These are phyloP conservation scores for Psilocybe mexicana DNA, from an alignment of 1,284 basidiomycete genomes.

Conservation along the genomic window DNA sequence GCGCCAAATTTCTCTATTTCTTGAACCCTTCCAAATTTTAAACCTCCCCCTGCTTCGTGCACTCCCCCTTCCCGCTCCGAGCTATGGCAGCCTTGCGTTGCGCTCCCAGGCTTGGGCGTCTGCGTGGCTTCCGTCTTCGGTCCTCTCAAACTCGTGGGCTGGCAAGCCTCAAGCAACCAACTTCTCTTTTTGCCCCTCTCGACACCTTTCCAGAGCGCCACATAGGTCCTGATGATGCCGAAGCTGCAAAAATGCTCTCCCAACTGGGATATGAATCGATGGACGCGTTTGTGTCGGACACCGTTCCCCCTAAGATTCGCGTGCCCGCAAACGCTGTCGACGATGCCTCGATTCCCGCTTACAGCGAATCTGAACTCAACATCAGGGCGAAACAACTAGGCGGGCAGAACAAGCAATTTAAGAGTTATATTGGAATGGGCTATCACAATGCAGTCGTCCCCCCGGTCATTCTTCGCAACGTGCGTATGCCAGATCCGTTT, in stretches of 20 bases:
- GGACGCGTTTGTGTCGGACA: slow-evolving; percentile 82
- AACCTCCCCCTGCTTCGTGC: slow-evolving; percentile 20
- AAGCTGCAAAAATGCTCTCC: slow-evolving; percentile 78
- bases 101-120: slow-evolving; percentile 38
- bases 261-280: slow-evolving; percentile 82
- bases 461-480: slow-evolving; percentile 90
- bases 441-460: slow-evolving; percentile 95
- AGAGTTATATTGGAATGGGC: slow-evolving; percentile 97
- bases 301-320: slow-evolving; percentile 81
- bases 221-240: slow-evolving; percentile 82
- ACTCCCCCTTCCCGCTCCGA: slow-evolving; percentile 20
- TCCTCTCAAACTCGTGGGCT: slow-evolving; percentile 39
- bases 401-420: slow-evolving; percentile 77
- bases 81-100: slow-evolving; percentile 50
- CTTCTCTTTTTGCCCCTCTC: slow-evolving; percentile 73
- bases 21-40: slow-evolving; percentile 20
- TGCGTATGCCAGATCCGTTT: slow-evolving; percentile 36
- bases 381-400: slow-evolving; percentile 78
- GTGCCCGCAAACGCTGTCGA: slow-evolving; percentile 63
- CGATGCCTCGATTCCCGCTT: slow-evolving; percentile 68
- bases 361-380: slow-evolving; percentile 88
- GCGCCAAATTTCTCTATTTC: neutral
- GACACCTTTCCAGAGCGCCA: slow-evolving; percentile 90
- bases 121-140: slow-evolving; percentile 25
- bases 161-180: slow-evolving; percentile 59